Evolutionary conservation across 148 eudicot species (phyloP).

Genomic region (Spergularia marina): DNA sequence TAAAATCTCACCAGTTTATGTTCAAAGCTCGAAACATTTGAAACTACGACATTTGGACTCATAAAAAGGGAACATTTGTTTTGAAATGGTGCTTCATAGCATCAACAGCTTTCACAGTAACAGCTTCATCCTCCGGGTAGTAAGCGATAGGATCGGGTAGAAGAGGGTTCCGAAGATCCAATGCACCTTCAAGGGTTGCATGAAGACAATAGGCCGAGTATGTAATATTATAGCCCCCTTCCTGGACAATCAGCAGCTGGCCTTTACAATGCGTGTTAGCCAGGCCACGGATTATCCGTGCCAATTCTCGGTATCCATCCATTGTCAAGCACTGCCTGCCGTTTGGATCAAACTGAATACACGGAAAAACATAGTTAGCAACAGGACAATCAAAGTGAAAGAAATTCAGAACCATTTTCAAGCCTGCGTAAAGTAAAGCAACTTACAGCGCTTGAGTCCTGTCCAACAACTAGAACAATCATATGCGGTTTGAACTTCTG

Average conservation of each 20-base stretch:
- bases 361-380: slow-evolving; percentile 8
- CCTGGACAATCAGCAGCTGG: slow-evolving; percentile 76
- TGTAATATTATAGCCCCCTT: slow-evolving; percentile 92
- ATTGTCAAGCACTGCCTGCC: slow-evolving; percentile 96
- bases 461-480: slow-evolving; percentile 86
- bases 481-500: slow-evolving; percentile 65
- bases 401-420: too few species aligned
- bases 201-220: slow-evolving; percentile 95
- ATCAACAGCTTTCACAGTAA: slow-evolving; percentile 38
- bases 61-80: slow-evolving; percentile 39
- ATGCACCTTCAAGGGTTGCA: slow-evolving; percentile 83
- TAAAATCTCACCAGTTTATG: too few species aligned
- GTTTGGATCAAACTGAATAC: slow-evolving; percentile 85
- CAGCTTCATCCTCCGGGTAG: slow-evolving; percentile 79
- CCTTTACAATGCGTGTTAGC: slow-evolving; percentile 64
- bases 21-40: too few species aligned
- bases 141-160: slow-evolving; percentile 76
- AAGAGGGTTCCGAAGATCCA: slow-evolving; percentile 50
- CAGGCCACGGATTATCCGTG: slow-evolving; percentile 44
- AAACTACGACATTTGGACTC: too few species aligned
- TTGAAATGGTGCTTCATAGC: slow-evolving; percentile 47
- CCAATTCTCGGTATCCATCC: slow-evolving; percentile 79
- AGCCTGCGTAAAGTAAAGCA: not conserved
- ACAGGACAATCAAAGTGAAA: not conserved
- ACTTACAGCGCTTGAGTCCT: slow-evolving; percentile 97